Conservation (phyloP, 805 yeast species). For the Teunomyces kruisii region DNA sequence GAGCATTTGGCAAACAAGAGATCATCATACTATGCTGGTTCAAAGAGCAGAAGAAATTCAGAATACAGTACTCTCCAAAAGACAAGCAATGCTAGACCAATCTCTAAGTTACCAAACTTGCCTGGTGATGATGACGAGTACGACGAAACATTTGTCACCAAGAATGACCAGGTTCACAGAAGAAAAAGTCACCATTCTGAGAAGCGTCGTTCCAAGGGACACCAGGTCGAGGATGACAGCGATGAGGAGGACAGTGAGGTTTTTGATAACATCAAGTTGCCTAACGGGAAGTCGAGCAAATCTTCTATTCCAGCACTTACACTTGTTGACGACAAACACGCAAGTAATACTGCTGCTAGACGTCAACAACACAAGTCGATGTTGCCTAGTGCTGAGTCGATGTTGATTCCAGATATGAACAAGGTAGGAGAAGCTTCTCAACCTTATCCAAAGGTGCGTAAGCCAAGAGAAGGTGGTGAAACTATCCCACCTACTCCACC, state of each 20-base stretch:
- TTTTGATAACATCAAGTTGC: slow-evolving; percentile 50
- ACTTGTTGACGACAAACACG: background rate
- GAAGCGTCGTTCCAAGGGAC: slow-evolving; percentile 4
- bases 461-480: slow-evolving; percentile 11
- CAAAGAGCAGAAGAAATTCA: slow-evolving; percentile 27
- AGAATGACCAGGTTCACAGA: slow-evolving; percentile 22
- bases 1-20: slow-evolving; percentile 41
- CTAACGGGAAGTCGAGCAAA: slow-evolving; percentile 35
- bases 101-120: slow-evolving; percentile 27
- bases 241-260: slow-evolving; percentile 25
- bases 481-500: slow-evolving; percentile 21
- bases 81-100: slow-evolving; percentile 21
- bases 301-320: slow-evolving; percentile 4
- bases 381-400: slow-evolving; percentile 35
- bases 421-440: slow-evolving; percentile 10
- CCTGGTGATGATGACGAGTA: slow-evolving; percentile 19
- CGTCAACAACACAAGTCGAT: slow-evolving; percentile 19
- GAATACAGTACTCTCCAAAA: slow-evolving; percentile 13
- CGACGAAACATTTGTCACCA: slow-evolving; percentile 45
- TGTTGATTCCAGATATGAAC: slow-evolving; percentile 32
- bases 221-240: slow-evolving; percentile 23
- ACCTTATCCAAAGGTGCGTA: slow-evolving; percentile 23
- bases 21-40: slow-evolving; percentile 35
- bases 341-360: background rate
- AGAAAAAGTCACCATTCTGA: slow-evolving; percentile 15